phyloP scores from a whole-genome alignment of 2,329 filamentous ascomycete genomes.

The Plectosphaerella plurivora region DNA sequence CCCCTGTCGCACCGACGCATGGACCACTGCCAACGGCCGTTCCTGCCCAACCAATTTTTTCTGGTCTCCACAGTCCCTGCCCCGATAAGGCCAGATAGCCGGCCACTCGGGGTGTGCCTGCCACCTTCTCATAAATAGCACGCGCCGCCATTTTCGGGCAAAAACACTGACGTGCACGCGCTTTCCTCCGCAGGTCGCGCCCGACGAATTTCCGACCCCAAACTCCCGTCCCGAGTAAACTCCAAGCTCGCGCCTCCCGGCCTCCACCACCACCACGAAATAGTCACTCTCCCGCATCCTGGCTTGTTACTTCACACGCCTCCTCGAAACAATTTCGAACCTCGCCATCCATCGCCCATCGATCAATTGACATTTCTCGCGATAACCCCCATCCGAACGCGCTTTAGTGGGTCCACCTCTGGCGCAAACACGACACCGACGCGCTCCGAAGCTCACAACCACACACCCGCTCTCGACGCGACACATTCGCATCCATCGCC shows the following conservation, averaged over 20 bases:
- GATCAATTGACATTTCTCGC: too few species aligned
- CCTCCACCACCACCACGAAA: not conserved
- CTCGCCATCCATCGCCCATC: too few species aligned
- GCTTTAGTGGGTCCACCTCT: not conserved
- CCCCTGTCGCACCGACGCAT: not conserved
- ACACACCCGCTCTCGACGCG: not conserved
- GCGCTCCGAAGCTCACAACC: not conserved
- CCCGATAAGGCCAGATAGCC: slow-evolving; percentile 34
- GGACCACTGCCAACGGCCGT: slow-evolving; percentile 12
- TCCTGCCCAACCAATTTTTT: slow-evolving; percentile 30
- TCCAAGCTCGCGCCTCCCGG: not conserved
- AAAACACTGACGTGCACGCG: slow-evolving; percentile 41
- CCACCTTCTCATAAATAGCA: slow-evolving; percentile 41
- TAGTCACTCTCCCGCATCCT: not conserved
- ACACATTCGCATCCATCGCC: not conserved
- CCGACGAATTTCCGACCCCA: slow-evolving; percentile 9
- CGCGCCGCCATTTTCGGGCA: slow-evolving; percentile 37
- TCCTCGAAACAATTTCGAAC: too few species aligned
- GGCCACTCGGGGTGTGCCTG: slow-evolving; percentile 26
- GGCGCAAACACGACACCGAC: not conserved
- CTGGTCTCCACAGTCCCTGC: slow-evolving; percentile 14
- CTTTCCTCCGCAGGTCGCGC: slow-evolving; percentile 34
- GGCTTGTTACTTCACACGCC: too few species aligned
- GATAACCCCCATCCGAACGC: too few species aligned
- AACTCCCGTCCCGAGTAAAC: not conserved